Conservation (phyloP, 768 basidiomycete genomes). For the Gloeophyllum trabeum region DNA sequence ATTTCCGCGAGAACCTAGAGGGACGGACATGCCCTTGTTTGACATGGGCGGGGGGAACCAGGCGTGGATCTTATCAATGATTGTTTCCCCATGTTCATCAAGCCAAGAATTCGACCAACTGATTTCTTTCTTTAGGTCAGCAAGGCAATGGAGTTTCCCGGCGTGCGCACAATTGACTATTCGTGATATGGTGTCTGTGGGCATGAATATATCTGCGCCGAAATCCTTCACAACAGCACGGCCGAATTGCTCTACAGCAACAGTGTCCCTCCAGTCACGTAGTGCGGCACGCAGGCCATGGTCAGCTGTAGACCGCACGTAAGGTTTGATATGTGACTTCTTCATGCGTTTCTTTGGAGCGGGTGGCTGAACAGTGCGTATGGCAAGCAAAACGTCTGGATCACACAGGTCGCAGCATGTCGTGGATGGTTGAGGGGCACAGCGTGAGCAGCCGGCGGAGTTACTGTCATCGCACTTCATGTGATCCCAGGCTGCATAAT, state of each 20-base stretch:
- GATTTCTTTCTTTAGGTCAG: slow-evolving; percentile 11
- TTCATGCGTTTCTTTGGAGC: neutral
- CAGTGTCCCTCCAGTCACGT: slow-evolving; percentile 7
- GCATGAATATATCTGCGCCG: slow-evolving; percentile 12
- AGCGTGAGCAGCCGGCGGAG: slow-evolving; percentile 9
- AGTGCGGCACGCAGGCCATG: slow-evolving; percentile 3
- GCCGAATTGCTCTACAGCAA: slow-evolving; percentile 4
- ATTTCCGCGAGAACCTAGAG: neutral
- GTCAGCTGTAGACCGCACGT: slow-evolving; percentile 3
- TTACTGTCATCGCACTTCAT: slow-evolving; percentile 1
- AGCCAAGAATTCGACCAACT: slow-evolving; percentile 6
- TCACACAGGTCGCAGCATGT: slow-evolving; percentile 17
- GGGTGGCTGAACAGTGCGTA: neutral
- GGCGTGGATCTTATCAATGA: neutral
- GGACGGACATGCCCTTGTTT: neutral
- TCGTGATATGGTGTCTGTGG: slow-evolving; percentile 9
- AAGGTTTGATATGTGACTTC: slow-evolving; percentile 6
- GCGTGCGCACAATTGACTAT: slow-evolving; percentile 16
- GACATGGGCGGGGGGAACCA: neutral
- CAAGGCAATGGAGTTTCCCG: slow-evolving; percentile 8
- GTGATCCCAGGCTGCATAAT: slow-evolving; percentile 5
- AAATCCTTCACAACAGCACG: slow-evolving; percentile 4
- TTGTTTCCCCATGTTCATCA: neutral
- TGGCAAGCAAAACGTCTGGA: slow-evolving; percentile 4
- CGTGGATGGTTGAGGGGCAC: slow-evolving; percentile 2